Conservation (phyloP, 805 yeast species). For the Cyberlindnera mycetangii region DNA sequence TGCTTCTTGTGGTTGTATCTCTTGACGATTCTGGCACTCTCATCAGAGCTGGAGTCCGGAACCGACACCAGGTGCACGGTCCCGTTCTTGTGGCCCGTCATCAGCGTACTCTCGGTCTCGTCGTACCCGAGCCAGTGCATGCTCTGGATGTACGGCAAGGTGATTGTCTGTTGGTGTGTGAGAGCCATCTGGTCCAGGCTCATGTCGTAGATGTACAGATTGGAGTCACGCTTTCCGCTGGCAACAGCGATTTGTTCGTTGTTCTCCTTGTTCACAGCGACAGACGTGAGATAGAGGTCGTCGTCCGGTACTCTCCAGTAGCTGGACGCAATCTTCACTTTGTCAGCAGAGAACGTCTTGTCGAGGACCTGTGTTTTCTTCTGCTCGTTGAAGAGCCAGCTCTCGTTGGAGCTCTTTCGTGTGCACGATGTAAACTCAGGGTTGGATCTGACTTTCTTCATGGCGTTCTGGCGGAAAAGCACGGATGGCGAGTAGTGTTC, state of each 20-base stretch:
- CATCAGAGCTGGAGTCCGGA: constrained; percentile 48
- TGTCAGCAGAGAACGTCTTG: constrained; percentile 40
- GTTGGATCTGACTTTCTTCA: constrained; percentile 19
- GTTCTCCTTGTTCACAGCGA: constrained; percentile 32
- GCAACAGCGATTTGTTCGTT: constrained; percentile 46
- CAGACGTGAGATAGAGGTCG: constrained; percentile 42
- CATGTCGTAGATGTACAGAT: constrained; percentile 50
- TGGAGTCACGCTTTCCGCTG: constrained; percentile 42
- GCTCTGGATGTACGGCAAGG: constrained; percentile 52
- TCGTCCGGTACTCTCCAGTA: constrained; percentile 32
- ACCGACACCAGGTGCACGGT: constrained; percentile 67
- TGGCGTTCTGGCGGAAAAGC: constrained; percentile 29
- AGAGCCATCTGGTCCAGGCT: constrained; percentile 38
- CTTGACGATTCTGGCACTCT: constrained; percentile 70
- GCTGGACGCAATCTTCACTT: constrained; percentile 32
- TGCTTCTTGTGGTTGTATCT: constrained; percentile 78
- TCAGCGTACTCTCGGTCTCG: constrained; percentile 36
- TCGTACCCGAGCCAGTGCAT: constrained; percentile 50
- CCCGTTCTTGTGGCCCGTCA: constrained; percentile 81
- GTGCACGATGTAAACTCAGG: constrained; percentile 10
- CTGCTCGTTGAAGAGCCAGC: constrained; percentile 21
- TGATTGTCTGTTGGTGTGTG: constrained; percentile 57
- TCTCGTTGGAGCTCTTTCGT: constrained; percentile 18
- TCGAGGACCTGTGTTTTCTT: constrained; percentile 35
- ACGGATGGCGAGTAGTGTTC: constrained; percentile 26